Conservation (phyloP, 371 early-diverging fungal species). For the Umbelopsis sp. region DNA sequence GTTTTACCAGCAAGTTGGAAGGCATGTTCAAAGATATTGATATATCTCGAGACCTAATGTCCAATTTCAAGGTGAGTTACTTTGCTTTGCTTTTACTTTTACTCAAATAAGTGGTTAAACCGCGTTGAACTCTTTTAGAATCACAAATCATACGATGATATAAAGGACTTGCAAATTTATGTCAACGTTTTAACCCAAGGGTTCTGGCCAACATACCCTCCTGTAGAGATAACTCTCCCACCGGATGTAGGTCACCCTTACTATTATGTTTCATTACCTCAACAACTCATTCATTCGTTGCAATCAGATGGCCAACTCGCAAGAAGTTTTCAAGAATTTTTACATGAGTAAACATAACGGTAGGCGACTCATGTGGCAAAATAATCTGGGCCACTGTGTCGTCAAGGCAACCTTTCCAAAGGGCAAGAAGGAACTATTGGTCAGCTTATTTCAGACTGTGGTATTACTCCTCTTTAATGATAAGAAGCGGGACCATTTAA, state of each 20-base stretch:
- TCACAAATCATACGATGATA: constrained; percentile 8
- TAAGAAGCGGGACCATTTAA: constrained; percentile 37
- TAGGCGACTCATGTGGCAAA: constrained; percentile 85
- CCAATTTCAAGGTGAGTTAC: constrained; percentile 58
- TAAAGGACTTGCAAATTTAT: constrained; percentile 39
- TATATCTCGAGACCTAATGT: constrained; percentile 71
- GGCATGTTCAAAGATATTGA: constrained; percentile 96
- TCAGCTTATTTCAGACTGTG: constrained; percentile 68
- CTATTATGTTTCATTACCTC: neutral
- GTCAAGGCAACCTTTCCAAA: constrained; percentile 70
- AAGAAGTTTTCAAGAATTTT: constrained; percentile 73
- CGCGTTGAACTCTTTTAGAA: neutral
- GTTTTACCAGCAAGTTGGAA: constrained; percentile 88
- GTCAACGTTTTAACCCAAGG: constrained; percentile 87
- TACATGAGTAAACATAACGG: constrained; percentile 79
- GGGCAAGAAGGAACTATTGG: constrained; percentile 31
- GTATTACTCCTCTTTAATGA: constrained; percentile 81
- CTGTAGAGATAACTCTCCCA: constrained; percentile 71
- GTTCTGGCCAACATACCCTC: constrained; percentile 92
- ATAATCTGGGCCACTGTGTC: constrained; percentile 77
- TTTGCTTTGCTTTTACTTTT: neutral
- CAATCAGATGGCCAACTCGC: constrained; percentile 54
- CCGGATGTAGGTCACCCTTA: constrained; percentile 45
- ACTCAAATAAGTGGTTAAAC: neutral
- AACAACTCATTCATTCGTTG: neutral